Percentiles rank a stretch among this genome's conserved stretches.
These are phyloP conservation scores for Dryas drummondii DNA, from an alignment of 306 rosid species.

Conservation along the genomic window DNA sequence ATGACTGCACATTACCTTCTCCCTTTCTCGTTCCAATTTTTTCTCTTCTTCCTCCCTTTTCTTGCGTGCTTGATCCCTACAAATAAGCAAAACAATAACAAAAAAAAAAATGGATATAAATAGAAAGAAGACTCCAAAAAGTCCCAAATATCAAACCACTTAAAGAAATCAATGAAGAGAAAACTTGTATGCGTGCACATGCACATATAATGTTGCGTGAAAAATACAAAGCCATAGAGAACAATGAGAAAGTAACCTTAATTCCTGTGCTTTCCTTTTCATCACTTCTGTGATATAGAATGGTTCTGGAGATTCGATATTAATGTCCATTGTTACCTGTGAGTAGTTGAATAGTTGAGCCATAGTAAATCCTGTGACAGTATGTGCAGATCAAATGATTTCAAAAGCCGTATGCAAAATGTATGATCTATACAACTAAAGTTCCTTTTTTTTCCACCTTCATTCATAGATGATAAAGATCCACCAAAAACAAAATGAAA, in stretches of 20 bases:
- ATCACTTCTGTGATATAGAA: slow-evolving; percentile 62
- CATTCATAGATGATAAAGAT: neutral
- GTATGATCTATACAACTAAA: neutral
- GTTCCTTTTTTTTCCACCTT: neutral
- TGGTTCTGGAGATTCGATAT: slow-evolving; percentile 47
- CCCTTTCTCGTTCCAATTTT: slow-evolving; percentile 45
- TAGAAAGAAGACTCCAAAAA: neutral
- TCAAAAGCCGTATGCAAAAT: neutral
- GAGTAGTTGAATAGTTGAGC: slow-evolving; percentile 25
- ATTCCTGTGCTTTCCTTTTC: slow-evolving; percentile 52
- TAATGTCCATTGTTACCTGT: slow-evolving; percentile 61
- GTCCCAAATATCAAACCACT: slow-evolving; percentile 2
- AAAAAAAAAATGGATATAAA: neutral
- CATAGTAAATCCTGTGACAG: neutral
- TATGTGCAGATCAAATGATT: neutral
- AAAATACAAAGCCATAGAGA: neutral
- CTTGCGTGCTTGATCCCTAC: slow-evolving; percentile 44
- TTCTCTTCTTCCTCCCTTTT: slow-evolving; percentile 44
- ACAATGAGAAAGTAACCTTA: slow-evolving; percentile 45
- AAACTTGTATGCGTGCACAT: no score
- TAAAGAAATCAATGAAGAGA: neutral
- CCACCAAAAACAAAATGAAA: neutral
- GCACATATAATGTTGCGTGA: no score
- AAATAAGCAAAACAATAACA: slow-evolving; percentile 17
- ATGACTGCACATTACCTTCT: slow-evolving; percentile 52